A percentile compares a stretch with the other conserved stretches of the same genome.
phyloP scores from a whole-genome alignment of 2,329 filamentous ascomycete genomes.

The Arthroderma sp. region DNA sequence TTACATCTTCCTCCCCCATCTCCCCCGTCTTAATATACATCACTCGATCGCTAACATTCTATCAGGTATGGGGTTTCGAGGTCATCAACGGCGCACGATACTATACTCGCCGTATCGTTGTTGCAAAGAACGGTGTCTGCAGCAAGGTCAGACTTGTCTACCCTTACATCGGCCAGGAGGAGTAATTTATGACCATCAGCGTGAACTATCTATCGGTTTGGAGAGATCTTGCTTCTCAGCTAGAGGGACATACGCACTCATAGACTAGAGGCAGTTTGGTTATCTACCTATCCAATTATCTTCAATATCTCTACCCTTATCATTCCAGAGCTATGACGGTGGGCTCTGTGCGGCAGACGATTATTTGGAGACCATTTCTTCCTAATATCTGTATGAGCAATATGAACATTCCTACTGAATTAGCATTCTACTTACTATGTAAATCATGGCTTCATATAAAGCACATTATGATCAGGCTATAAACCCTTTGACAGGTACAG shows the following conservation, averaged over 20 bases:
- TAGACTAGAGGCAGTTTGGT: background rate
- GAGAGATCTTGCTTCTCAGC: background rate
- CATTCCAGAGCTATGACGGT: background rate
- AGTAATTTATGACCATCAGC: slow-evolving; percentile 3
- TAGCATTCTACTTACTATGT: too few species aligned
- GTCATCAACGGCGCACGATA: slow-evolving; percentile 30
- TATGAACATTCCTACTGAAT: too few species aligned
- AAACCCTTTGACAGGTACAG: background rate
- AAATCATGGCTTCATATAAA: background rate
- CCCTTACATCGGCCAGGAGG: slow-evolving; percentile 21
- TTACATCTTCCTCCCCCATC: background rate
- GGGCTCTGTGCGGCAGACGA: background rate
- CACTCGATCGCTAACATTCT: background rate
- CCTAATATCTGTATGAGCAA: background rate
- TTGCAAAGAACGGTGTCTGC: slow-evolving; percentile 27
- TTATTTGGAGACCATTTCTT: background rate
- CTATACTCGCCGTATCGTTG: slow-evolving; percentile 34
- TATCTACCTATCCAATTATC: background rate
- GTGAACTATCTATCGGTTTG: background rate
- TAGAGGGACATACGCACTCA: background rate
- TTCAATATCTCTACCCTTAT: background rate
- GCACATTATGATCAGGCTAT: background rate
- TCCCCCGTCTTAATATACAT: background rate
- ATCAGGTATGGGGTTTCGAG: slow-evolving; percentile 38
- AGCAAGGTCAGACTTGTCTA: slow-evolving; percentile 33